Conservation (phyloP, 1,284 basidiomycete genomes). For the Rhodotorula sp. region DNA sequence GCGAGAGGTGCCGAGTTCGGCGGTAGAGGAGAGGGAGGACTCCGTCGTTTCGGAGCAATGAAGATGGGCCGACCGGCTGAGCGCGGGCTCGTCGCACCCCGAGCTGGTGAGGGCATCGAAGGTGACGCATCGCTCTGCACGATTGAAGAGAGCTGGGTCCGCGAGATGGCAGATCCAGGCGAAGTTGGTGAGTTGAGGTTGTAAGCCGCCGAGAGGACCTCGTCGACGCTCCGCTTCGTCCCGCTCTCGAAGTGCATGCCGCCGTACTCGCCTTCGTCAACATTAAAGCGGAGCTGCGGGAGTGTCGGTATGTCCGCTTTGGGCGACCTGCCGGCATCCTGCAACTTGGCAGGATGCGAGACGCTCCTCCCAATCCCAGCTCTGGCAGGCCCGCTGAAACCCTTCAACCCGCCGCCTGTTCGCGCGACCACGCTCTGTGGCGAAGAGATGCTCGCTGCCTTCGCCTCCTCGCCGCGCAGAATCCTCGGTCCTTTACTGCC, state of each 20-base stretch:
- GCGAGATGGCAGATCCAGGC: neutral
- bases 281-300: slow-evolving; percentile 8
- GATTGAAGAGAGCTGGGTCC: neutral
- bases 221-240: neutral
- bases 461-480: slow-evolving; percentile 6
- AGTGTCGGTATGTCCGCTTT: neutral
- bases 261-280: neutral
- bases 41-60: neutral
- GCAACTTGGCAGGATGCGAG: slow-evolving; percentile 6
- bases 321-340: neutral
- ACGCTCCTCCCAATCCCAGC: neutral
- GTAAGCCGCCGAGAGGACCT: neutral
- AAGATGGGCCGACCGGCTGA: neutral
- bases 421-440: neutral
- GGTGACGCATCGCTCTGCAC: neutral
- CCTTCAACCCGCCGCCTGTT: neutral
- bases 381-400: slow-evolving; percentile 7
- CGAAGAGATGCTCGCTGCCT: neutral
- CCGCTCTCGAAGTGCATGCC: too few species aligned
- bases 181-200: too few species aligned
- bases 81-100: neutral
- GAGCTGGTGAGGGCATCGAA: neutral
- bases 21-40: neutral
- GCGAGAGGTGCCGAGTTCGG: neutral
- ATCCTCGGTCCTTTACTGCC: neutral